Evolutionary conservation across 306 rosid genomes (phyloP), one percentile per base, ranked within the genome.

Genomic region (Quercus variabilis): DNA sequence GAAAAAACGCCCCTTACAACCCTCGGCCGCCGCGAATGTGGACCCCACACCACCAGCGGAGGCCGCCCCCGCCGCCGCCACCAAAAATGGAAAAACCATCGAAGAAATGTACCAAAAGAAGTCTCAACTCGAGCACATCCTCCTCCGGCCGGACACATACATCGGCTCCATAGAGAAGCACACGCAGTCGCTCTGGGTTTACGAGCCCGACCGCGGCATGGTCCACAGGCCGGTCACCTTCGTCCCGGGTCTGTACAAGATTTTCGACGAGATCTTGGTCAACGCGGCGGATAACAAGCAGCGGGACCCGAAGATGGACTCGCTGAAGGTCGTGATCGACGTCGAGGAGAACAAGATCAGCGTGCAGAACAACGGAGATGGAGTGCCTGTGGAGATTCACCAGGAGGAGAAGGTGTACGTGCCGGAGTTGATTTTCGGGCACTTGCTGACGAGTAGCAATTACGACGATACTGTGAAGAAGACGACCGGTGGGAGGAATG

Each of bases 271-370:
- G 87, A 95, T 95, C 19, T 88, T 95, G 25, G 99, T 95, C 62
- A 95, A 92, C 21, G 99, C 99, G 0, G 98, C 99, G 0, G 99
- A 95, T 46, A 95, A 95, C 82, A 95, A 95, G 80, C 99, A 95
- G 89, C 81, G 99, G 4, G 99, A 95, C 38, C 92, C 91, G 4
- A 77, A 86, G 1, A 95, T 92, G 99, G 88, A 92, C 20, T 62
- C 96, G 0, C 19, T 95, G 10, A 91, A 89, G 78, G 99, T 95
- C 18, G 25, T 55, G 3, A 89, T 95, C 18, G 93, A 92, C 31
- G 90, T 83, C 0, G 99, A 89, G 19, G 71, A 65, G 71, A 91
- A 90, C 76, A 35, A 70, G 6, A 77, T 95, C 11, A 86, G 87
- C 5, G 94, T 95, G 5, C 90, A 73, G 55, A 95, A 95, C 74